Conservation (phyloP, 768 basidiomycete species). For the Coprinellus aureogranulatus region DNA sequence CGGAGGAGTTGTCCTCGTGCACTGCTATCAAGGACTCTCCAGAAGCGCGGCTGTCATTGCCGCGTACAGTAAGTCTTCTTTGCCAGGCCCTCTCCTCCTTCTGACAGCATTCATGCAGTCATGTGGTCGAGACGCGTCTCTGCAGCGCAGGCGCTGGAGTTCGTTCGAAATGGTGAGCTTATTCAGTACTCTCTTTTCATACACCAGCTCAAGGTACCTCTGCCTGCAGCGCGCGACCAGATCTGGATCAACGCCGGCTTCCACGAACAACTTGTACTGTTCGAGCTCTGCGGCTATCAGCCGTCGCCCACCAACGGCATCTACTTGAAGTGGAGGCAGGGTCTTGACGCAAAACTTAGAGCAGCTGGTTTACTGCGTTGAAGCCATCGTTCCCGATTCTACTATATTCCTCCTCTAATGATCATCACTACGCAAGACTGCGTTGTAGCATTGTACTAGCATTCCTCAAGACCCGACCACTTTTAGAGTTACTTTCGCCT, state of each 20-base stretch:
- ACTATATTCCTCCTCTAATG: neutral
- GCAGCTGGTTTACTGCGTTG: conserved; percentile 36
- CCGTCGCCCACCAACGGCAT: conserved; percentile 60
- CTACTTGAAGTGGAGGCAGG: conserved; percentile 63
- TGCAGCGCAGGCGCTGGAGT: conserved; percentile 56
- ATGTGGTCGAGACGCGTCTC: conserved; percentile 63
- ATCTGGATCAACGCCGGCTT: conserved; percentile 81
- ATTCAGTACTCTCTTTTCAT: neutral
- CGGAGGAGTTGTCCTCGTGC: conserved; percentile 65
- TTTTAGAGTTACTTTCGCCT: too few relatives aligned
- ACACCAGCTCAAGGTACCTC: conserved; percentile 2
- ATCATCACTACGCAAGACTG: neutral
- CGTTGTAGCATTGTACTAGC: too few relatives aligned
- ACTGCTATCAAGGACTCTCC: conserved; percentile 65
- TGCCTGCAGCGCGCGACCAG: conserved; percentile 60
- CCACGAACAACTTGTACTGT: conserved; percentile 74
- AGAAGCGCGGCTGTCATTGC: conserved; percentile 70
- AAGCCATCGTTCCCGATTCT: neutral
- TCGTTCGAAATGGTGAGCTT: conserved; percentile 55
- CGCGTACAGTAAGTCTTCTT: conserved; percentile 61
- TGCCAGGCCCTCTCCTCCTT: neutral
- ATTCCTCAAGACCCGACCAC: too few relatives aligned
- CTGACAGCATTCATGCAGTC: conserved; percentile 38
- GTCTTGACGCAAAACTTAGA: conserved; percentile 48
- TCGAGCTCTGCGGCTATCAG: conserved; percentile 68